These are phyloP conservation scores for Phytopythium montanum DNA, from an alignment of 352 stramenopile genomes.

Conservation along the genomic window DNA sequence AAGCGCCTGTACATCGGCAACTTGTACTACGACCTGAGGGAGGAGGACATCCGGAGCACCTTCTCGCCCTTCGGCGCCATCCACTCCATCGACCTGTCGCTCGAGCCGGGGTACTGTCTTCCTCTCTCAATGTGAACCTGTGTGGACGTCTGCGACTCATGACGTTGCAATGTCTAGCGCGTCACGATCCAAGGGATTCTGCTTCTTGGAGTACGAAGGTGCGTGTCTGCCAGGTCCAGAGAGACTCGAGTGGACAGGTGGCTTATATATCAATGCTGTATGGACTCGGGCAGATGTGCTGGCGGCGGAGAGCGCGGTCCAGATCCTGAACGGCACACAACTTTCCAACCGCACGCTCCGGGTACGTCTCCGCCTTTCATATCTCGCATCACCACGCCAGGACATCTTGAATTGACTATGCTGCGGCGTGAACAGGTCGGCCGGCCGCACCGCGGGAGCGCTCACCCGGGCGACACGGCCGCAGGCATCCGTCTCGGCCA, in stretches of 20 bases:
- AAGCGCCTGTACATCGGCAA: slow-evolving; percentile 77
- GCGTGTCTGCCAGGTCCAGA: too few species aligned
- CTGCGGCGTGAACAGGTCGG: slow-evolving; percentile 34
- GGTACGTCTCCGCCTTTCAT: slow-evolving; percentile 24
- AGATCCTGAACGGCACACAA: slow-evolving; percentile 65
- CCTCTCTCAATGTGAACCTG: too few species aligned
- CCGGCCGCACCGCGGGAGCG: slow-evolving; percentile 68
- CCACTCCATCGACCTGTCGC: slow-evolving; percentile 69
- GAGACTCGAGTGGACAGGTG: too few species aligned
- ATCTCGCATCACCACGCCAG: neutral
- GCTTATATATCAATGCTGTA: neutral
- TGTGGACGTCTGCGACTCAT: too few species aligned
- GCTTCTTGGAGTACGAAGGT: slow-evolving; percentile 79
- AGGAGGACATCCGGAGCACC: slow-evolving; percentile 63
- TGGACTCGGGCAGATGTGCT: slow-evolving; percentile 41
- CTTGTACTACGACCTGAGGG: slow-evolving; percentile 80
- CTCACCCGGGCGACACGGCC: slow-evolving; percentile 47
- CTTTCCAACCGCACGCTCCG: slow-evolving; percentile 63
- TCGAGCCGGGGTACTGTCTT: slow-evolving; percentile 56
- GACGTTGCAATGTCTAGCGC: slow-evolving; percentile 23
- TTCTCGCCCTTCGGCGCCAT: slow-evolving; percentile 71
- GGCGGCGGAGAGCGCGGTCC: slow-evolving; percentile 69
- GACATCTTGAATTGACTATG: neutral
- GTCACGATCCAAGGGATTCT: slow-evolving; percentile 73
- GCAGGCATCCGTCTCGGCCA: slow-evolving; percentile 55